Evolutionary conservation across 352 stramenopile genomes (phyloP).

Genomic region (Sclerospora graminicola): DNA sequence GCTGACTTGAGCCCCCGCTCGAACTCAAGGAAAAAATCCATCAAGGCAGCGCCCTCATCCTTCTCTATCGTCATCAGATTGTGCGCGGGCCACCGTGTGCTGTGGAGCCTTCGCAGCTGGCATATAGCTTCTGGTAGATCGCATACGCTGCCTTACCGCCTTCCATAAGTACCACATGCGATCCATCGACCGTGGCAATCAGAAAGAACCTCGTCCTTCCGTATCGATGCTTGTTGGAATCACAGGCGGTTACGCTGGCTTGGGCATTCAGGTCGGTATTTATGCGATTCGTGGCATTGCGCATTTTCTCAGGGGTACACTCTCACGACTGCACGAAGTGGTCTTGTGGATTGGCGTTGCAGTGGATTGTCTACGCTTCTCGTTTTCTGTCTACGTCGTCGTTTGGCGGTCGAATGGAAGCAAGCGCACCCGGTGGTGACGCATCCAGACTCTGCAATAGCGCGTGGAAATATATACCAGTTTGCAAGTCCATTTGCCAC

Average conservation of each 20-base stretch:
- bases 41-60: too few species aligned
- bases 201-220: too few species aligned
- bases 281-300: constrained; percentile 7
- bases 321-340: constrained; percentile 24
- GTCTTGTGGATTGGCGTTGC: constrained; percentile 12
- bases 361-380: constrained; percentile 81
- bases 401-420: constrained; percentile 33
- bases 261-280: constrained; percentile 68
- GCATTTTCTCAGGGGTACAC: constrained; percentile 16
- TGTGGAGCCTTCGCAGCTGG: too few species aligned
- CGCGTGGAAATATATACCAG: constrained; percentile 34
- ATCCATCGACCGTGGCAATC: too few species aligned
- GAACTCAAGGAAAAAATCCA: too few species aligned
- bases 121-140: too few species aligned
- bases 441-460: constrained; percentile 7
- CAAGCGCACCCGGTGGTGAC: constrained; percentile 25
- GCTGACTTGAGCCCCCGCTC: too few species aligned
- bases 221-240: constrained; percentile 84
- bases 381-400: constrained; percentile 57
- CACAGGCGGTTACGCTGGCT: constrained; percentile 73
- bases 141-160: too few species aligned
- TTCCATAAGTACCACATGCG: too few species aligned
- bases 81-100: too few species aligned
- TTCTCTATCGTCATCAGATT: too few species aligned
- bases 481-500: constrained; percentile 71